phyloP scores from a whole-genome alignment of 257 asterid genomes.

The Plantago major region DNA sequence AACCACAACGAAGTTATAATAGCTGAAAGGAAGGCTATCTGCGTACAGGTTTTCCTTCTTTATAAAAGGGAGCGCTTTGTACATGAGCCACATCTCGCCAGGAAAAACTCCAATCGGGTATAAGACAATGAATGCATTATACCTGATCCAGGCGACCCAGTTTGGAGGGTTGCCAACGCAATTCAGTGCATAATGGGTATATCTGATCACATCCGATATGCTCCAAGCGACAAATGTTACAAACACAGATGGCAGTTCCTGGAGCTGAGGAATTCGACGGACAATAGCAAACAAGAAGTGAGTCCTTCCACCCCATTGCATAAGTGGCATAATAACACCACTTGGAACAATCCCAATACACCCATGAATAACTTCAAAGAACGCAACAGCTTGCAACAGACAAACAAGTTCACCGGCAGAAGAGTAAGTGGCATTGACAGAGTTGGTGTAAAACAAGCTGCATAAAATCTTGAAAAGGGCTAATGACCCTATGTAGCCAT shows the following conservation, averaged over 20 bases:
- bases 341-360: slow-evolving; percentile 90
- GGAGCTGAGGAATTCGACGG: slow-evolving; percentile 56
- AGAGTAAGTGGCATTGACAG: slow-evolving; percentile 52
- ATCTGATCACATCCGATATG: slow-evolving; percentile 82
- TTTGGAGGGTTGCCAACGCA: slow-evolving; percentile 55
- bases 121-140: slow-evolving; percentile 78
- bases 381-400: slow-evolving; percentile 71
- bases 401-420: slow-evolving; percentile 73
- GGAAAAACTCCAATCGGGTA: slow-evolving; percentile 81
- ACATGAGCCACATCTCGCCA: slow-evolving; percentile 98
- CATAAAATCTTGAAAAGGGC: slow-evolving; percentile 55
- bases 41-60: slow-evolving; percentile 59
- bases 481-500: slow-evolving; percentile 7
- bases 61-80: slow-evolving; percentile 78
- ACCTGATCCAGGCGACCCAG: slow-evolving; percentile 75
- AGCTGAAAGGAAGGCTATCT: slow-evolving; percentile 61
- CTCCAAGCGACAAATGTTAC: slow-evolving; percentile 82
- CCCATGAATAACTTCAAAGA: slow-evolving; percentile 95
- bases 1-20: slow-evolving; percentile 52
- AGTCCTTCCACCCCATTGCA: slow-evolving; percentile 98
- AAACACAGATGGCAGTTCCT: slow-evolving; percentile 68
- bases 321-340: slow-evolving; percentile 72
- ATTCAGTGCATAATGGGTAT: slow-evolving; percentile 65
- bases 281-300: slow-evolving; percentile 83
- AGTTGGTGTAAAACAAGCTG: slow-evolving; percentile 40